Evolutionary conservation across 2,329 filamentous ascomycete genomes (phyloP), one percentile per base, ranked within the genome.

Genomic region (Arthrobotrys entomopaga): DNA sequence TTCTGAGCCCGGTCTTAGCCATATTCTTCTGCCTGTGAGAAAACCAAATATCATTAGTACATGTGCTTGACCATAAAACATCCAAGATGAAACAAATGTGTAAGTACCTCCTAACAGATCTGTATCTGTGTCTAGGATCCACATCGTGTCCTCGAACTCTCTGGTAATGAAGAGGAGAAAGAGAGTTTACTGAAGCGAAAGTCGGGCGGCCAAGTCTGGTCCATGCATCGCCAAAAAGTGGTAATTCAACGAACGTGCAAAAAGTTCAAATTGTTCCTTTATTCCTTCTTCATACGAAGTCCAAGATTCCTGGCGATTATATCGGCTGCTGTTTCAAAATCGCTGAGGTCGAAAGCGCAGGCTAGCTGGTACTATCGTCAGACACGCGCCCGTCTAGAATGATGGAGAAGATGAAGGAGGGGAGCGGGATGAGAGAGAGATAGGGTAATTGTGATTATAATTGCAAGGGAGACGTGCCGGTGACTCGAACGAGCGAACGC

Each of bases 1-100:
- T 78, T 87, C 88, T 80, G 92, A 92, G 58, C 93, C 93, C 1
- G 93, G 93, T 69, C 90, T 88, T 75, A 97, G 85, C 93, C 93
- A 97, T 77, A 93, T 84, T 79, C 87, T 88, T 81, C 88, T 91
- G 74, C 87, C 88, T 91, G 77, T 20, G 52, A 26, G 56, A 22
- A 40, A n/a, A n/a, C n/a, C n/a, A n/a, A 65, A 22, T 20, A 3
- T 3, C 20, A n/a, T 15, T n/a, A 46, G 13, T 4, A 19, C 42
- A 6, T 46, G 15, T n/a, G 6, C 13, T 4, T 16, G 3, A 13
- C 1, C 1, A 13, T n/a, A 29, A 6, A 11, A 29, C 13, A 48
- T 24, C 6, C n/a, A 38, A 10, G 8, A 22, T 49, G 24, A 13
- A 40, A 50, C n/a, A 24, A 26, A 6, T 16, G 22, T 19, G 4